Evolutionary conservation across 83 land plant genomes (phyloP).

Genomic region (Thuja plicata): DNA sequence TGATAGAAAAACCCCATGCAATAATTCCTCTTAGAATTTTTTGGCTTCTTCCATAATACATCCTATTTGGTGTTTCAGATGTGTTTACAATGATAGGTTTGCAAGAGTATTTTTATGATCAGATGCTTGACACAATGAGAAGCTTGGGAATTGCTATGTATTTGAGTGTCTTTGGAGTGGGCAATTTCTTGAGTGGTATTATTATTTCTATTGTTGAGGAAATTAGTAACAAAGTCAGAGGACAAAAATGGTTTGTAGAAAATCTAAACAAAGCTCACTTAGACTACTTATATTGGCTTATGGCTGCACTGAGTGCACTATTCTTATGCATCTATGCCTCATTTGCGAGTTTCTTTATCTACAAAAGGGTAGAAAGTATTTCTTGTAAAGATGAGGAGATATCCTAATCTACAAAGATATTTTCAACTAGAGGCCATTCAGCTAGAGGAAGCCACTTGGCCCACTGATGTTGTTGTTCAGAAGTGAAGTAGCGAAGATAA

Average conservation of each 20-base stretch:
- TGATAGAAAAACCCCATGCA: slow-evolving; percentile 12
- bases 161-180: slow-evolving; percentile 64
- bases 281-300: background rate
- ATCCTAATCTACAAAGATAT: slow-evolving; percentile 25
- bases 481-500: too few relatives aligned
- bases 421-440: slow-evolving; percentile 61
- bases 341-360: too few relatives aligned
- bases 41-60: slow-evolving; percentile 73
- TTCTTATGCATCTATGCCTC: too few relatives aligned
- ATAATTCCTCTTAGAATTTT: slow-evolving; percentile 44
- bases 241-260: slow-evolving; percentile 58
- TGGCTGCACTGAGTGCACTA: too few relatives aligned
- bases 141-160: slow-evolving; percentile 61
- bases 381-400: too few relatives aligned
- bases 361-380: too few relatives aligned
- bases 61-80: slow-evolving; percentile 65
- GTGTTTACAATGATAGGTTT: slow-evolving; percentile 74
- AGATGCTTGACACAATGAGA: slow-evolving; percentile 62
- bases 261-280: background rate
- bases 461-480: too few relatives aligned
- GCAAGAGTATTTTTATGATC: slow-evolving; percentile 77
- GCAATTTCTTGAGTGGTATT: slow-evolving; percentile 53
- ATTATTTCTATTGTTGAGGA: slow-evolving; percentile 43
- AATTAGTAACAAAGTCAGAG: slow-evolving; percentile 10
- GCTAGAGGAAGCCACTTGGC: too few relatives aligned